Evolutionary conservation across 2,329 filamentous ascomycete genomes (phyloP).

Genomic region (Aspergillus tamarii): DNA sequence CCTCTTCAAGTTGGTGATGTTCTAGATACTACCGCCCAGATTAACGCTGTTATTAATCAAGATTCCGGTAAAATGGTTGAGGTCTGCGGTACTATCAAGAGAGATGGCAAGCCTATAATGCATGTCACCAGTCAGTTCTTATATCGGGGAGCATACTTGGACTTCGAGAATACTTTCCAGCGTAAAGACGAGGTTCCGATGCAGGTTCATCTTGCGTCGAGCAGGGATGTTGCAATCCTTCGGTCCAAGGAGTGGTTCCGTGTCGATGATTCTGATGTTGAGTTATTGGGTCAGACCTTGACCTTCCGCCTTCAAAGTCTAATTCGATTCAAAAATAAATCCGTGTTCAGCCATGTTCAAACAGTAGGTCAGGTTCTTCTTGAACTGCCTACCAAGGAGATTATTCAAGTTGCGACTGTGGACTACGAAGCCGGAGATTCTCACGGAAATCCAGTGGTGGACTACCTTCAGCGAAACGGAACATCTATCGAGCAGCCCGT

Average conservation of each 20-base stretch:
- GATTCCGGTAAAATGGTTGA: slow-evolving; percentile 99
- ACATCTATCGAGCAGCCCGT: slow-evolving; percentile 93
- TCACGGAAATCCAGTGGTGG: slow-evolving; percentile 93
- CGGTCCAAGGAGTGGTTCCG: slow-evolving; percentile 98
- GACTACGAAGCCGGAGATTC: slow-evolving; percentile 91
- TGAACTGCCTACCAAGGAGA: slow-evolving; percentile 93
- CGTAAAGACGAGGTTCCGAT: slow-evolving; percentile 95
- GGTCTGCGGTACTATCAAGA: slow-evolving; percentile 94
- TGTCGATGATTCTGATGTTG: slow-evolving; percentile 79
- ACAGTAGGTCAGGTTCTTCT: slow-evolving; percentile 90
- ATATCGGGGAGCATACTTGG: slow-evolving; percentile 88
- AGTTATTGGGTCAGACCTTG: slow-evolving; percentile 88
- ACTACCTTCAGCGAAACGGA: slow-evolving; percentile 91
- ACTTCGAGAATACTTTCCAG: slow-evolving; percentile 98
- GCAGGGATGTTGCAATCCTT: slow-evolving; percentile 89
- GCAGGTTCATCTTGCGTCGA: slow-evolving; percentile 83
- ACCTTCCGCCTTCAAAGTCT: slow-evolving; percentile 95
- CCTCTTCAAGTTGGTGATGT: slow-evolving; percentile 95
- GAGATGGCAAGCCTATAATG: slow-evolving; percentile 86
- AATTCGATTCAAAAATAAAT: slow-evolving; percentile 92
- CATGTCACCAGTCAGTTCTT: slow-evolving; percentile 98
- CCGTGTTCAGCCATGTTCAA: slow-evolving; percentile 86
- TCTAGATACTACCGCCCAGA: slow-evolving; percentile 87
- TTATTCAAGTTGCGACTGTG: slow-evolving; percentile 95
- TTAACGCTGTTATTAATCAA: slow-evolving; percentile 98